Base-by-base conservation (phyloP, 1,139 yeast genomes). In the Suhomyces choctaworum region DNA sequence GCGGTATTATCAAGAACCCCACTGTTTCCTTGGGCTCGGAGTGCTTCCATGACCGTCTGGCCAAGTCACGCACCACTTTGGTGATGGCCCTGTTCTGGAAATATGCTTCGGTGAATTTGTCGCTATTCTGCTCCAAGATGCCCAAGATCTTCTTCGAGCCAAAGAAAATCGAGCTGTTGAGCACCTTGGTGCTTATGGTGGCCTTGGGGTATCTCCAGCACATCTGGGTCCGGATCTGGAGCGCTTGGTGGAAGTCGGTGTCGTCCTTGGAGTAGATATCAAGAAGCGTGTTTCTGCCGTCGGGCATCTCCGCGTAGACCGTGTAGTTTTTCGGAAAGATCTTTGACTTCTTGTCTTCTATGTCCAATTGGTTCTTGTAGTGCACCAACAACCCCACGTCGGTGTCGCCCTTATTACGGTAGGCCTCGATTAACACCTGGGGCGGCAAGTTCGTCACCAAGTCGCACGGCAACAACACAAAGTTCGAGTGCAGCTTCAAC, bases 401-500 rank as follows among this genome's bases (percentile, higher is more conserved):
- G 19, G 72, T 64, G 28, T 76, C 80, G 25, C 72, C 75, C 50
- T 80, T 77, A 48, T 79, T 82, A 49, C 96, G 72, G 56, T 82
- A 90, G 29, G 84, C 84, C 55, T 92, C 96, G 35, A 90, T 79
- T 27, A 94, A 69, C 15, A 83, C 83, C 51, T 85, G 92, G 4
- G 98, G 96, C 4, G 96, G 96, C 27, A 90, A 69, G 57, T 90
- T 90, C 4, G 97, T 88, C 32, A 92, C 70, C 52, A 92, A 85
- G 60, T 94, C 98, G 64, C 97, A 90, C 4, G 98, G 97, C 42
- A 94, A 64, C 26, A 92, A 60, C 14, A 89, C 87, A 52, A 88
- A 82, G 54, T 86, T 50, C 35, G 53, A 44, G 28, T 44, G 48
- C n/a, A 52, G 42, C 78, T 32, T 68, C 56, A 40, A 62, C 49